Base-by-base conservation (phyloP, 2,329 filamentous ascomycete species). In the Cytospora piceae region DNA sequence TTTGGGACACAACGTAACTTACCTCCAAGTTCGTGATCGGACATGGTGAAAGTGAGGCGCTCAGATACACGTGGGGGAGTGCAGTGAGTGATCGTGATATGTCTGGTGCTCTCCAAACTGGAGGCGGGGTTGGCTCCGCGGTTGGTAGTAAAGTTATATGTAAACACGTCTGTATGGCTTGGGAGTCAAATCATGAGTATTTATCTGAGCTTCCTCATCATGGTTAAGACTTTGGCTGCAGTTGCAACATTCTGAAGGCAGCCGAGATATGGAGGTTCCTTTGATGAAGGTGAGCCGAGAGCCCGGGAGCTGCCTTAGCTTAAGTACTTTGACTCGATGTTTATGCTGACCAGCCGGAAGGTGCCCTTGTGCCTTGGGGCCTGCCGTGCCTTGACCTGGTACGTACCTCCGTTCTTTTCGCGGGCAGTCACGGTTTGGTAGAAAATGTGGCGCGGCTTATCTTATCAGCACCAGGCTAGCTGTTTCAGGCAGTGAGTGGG, bases 11-110 rank as follows among this genome's bases (percentile, higher is more conserved):
- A 51, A 37, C 49, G 58, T 24, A 34, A 79, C 85, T 78, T 74
- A 88, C 87, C 83, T 77, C 82, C 83, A 78, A 88, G 87, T 75
- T 89, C 87, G 76, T 88, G 84, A 72, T 89, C 87, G 65, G 87
- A 89, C 87, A 89, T 89, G 68, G 55, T 78, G 73, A 61, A 67
- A 39, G 37, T 63, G 39, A 20, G 55, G 59, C 37, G 46, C 54
- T 31, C 46, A 42, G 22, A 46, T 46, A 15, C 39, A 31, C 37
- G 42, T 46, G 52, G 27, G 42, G 37, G 24, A 24, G 46, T 59
- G 31, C 4, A 49, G 60, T 46, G 14, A 34, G 51, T 20, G 42
- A 32, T 17, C 57, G 53, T 31, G 53, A n/a, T 22, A 20, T 56
- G 3, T 29, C 24, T 29, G 22, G 14, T 29, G 14, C 56, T 20